phyloP scores from a whole-genome alignment of 768 basidiomycete genomes.

The Russula griseocarnosa region DNA sequence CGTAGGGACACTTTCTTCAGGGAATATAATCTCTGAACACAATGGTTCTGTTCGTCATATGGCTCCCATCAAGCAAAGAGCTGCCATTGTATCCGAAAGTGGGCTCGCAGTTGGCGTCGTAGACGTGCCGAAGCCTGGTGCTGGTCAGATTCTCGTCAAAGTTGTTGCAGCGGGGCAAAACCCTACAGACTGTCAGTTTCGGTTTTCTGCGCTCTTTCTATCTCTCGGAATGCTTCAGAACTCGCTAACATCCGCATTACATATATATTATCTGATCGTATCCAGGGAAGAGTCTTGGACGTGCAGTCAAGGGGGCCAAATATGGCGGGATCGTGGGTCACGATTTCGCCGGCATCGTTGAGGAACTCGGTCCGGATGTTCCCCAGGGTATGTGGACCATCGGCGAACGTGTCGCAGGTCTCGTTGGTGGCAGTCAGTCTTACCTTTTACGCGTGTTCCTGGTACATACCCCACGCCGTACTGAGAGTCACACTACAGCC shows the following conservation, averaged over 20 bases:
- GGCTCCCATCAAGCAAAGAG: constrained; percentile 19
- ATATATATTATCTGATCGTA: background rate
- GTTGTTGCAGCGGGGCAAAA: constrained; percentile 19
- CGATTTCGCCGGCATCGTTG: constrained; percentile 27
- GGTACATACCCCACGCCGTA: too few species aligned
- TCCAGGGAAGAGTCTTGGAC: constrained; percentile 11
- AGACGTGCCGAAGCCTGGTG: constrained; percentile 17
- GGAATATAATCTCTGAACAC: too few species aligned
- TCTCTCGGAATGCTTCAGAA: too few species aligned
- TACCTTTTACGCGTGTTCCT: background rate
- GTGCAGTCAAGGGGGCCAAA: background rate
- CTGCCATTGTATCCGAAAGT: constrained; percentile 1
- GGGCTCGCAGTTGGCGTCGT: constrained; percentile 1
- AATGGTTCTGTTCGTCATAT: background rate
- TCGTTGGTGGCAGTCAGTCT: constrained; percentile 11
- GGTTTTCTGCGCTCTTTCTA: too few species aligned
- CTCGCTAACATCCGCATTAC: too few species aligned
- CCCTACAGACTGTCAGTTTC: constrained; percentile 20
- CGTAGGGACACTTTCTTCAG: too few species aligned
- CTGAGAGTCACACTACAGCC: background rate
- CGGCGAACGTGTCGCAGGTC: constrained; percentile 26
- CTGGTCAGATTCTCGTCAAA: constrained; percentile 21
- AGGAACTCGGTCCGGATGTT: constrained; percentile 25
- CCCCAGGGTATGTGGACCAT: constrained; percentile 18
- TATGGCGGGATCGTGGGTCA: constrained; percentile 21